A percentile compares a stretch with the other conserved stretches of the same genome.
Conservation (phyloP, 108 stramenopile species). For the Pseudonitzschia pungens region DNA sequence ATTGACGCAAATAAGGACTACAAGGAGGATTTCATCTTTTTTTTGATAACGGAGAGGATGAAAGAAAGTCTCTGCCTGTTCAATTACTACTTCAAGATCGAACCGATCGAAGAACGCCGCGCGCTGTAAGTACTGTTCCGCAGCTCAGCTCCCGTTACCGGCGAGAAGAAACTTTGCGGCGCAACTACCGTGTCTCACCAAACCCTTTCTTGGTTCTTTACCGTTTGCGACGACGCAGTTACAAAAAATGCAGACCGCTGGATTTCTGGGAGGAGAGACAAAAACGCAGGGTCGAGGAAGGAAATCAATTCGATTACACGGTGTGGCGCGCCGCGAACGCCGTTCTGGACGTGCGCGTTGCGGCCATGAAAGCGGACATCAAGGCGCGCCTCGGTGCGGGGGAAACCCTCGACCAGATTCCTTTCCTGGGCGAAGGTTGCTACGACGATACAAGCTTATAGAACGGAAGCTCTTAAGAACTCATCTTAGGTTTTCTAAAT, state of each 20-base stretch:
- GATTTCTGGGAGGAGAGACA: background rate
- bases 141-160: too few species aligned
- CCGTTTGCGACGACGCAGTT: background rate
- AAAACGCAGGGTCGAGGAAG: background rate
- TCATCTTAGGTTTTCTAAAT: too few species aligned
- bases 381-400: constrained; percentile 1
- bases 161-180: background rate
- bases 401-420: background rate
- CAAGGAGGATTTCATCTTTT: constrained; percentile 10
- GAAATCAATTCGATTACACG: background rate
- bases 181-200: background rate
- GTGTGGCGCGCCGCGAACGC: constrained; percentile 13
- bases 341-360: background rate
- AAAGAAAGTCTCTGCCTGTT: constrained; percentile 9
- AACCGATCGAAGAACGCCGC: background rate
- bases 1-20: background rate
- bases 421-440: background rate
- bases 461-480: too few species aligned
- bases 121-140: background rate
- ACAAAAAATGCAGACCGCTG: constrained; percentile 5
- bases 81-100: background rate
- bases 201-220: background rate
- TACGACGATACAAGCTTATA: background rate
- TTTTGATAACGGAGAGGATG: constrained; percentile 6
- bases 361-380: background rate